A percentile compares a stretch with the other conserved stretches of the same genome.
These are phyloP conservation scores for Macrocybe gigantea DNA, from an alignment of 768 basidiomycete species.

Conservation along the genomic window DNA sequence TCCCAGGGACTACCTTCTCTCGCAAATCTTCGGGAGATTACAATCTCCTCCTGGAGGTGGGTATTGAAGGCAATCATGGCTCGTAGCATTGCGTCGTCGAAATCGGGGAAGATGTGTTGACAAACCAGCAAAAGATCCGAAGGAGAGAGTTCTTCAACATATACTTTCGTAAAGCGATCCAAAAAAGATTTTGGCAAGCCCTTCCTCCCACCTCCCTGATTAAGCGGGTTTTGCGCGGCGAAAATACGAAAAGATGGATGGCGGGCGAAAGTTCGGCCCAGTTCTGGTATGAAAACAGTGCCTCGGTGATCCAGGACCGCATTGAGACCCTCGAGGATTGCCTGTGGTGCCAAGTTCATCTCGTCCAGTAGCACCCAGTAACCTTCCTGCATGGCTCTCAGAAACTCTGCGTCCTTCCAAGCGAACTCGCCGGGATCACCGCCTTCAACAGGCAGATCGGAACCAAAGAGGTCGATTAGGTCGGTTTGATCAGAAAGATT, in stretches of 20 bases:
- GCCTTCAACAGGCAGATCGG: slow-evolving; percentile 92
- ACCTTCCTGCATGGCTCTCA: slow-evolving; percentile 89
- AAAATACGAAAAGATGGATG: slow-evolving; percentile 97
- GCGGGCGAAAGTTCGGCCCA: slow-evolving; percentile 79
- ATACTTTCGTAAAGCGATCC: slow-evolving; percentile 98
- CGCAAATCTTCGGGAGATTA: slow-evolving; percentile 60
- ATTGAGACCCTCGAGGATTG: slow-evolving; percentile 94
- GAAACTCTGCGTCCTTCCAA: slow-evolving; percentile 96
- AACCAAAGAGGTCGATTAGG: slow-evolving; percentile 91
- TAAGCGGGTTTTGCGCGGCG: slow-evolving; percentile 94
- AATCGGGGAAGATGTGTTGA: slow-evolving; percentile 60
- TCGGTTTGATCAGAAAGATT: slow-evolving; percentile 99
- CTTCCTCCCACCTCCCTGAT: slow-evolving; percentile 95
- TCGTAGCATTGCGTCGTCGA: slow-evolving; percentile 47
- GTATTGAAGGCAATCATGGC: slow-evolving; percentile 83
- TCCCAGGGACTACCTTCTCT: slow-evolving; percentile 91
- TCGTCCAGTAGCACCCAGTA: slow-evolving; percentile 98
- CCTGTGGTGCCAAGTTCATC: slow-evolving; percentile 98
- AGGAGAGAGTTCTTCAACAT: slow-evolving; percentile 77
- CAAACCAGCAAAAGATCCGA: slow-evolving; percentile 79
- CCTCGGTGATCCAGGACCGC: slow-evolving; percentile 95
- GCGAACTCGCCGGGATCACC: slow-evolving; percentile 88
- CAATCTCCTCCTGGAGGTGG: slow-evolving; percentile 61
- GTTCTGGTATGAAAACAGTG: slow-evolving; percentile 90
- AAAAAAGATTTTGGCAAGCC: slow-evolving; percentile 96